phyloP scores from a whole-genome alignment of 169 alveolate genomes.

The Cryptosporidium andersoni region DNA sequence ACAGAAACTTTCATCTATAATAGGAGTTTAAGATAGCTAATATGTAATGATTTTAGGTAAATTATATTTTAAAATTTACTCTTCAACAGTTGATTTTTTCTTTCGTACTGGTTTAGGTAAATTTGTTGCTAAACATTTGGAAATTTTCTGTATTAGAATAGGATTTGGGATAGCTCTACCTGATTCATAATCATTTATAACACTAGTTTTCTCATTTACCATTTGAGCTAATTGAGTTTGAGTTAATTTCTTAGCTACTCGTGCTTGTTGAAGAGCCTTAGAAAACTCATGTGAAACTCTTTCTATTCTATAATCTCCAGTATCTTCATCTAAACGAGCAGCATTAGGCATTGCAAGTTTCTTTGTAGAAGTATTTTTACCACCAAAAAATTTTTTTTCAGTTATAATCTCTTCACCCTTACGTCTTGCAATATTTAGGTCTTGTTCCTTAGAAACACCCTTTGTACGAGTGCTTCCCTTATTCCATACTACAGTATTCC shows the following conservation, averaged over 20 bases:
- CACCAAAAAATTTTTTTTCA: constrained; percentile 60
- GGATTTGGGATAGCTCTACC: constrained; percentile 80
- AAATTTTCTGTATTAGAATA: constrained; percentile 76
- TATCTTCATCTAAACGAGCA: constrained; percentile 59
- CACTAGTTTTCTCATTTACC: constrained; percentile 79
- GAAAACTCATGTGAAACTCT: constrained; percentile 69
- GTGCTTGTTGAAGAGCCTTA: constrained; percentile 76
- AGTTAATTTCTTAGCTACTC: constrained; percentile 78
- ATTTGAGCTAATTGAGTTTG: constrained; percentile 84
- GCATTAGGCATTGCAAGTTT: constrained; percentile 35
- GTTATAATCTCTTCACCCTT: constrained; percentile 66
- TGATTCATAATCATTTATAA: constrained; percentile 78
- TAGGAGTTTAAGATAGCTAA: too few relatives aligned
- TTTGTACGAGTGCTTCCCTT: constrained; percentile 44
- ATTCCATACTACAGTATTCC: constrained; percentile 69
- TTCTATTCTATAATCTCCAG: constrained; percentile 56
- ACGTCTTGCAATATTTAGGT: constrained; percentile 55
- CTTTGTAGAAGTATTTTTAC: constrained; percentile 51
- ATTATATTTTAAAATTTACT: neutral
- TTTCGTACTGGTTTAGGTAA: constrained; percentile 79
- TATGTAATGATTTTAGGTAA: too few relatives aligned
- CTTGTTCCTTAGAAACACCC: constrained; percentile 67
- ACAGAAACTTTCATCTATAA: too few relatives aligned
- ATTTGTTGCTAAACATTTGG: constrained; percentile 75
- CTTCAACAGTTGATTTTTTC: constrained; percentile 36